A percentile compares a stretch with the other conserved stretches of the same genome.
Evolutionary conservation across 306 rosid genomes (phyloP).

Genomic region (Potentilla sterilis): DNA sequence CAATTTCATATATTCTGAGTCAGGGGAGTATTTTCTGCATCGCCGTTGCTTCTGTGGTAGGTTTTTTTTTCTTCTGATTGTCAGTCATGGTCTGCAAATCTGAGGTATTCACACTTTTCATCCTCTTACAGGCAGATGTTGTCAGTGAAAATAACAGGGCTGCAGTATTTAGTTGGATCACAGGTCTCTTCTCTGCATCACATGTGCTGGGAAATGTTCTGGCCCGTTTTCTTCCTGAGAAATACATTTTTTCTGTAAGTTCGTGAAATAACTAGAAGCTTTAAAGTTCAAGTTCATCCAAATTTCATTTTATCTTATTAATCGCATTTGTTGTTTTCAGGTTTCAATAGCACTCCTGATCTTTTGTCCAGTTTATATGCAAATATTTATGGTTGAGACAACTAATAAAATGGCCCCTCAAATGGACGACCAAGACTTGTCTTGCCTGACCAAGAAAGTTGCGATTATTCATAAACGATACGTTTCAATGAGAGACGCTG

Average conservation of each 20-base stretch:
- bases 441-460: slow-evolving; percentile 41
- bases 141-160: slow-evolving; percentile 49
- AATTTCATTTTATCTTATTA: background rate
- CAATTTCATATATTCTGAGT: slow-evolving; percentile 56
- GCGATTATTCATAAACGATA: slow-evolving; percentile 45
- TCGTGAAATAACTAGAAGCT: background rate
- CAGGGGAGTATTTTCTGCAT: slow-evolving; percentile 74
- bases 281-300: background rate
- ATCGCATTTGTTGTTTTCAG: slow-evolving; percentile 37
- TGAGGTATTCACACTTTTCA: slow-evolving; percentile 17
- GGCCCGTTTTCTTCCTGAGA: slow-evolving; percentile 56
- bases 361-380: slow-evolving; percentile 59
- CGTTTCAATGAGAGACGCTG: slow-evolving; percentile 61
- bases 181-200: slow-evolving; percentile 61
- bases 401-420: slow-evolving; percentile 25
- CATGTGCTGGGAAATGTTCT: slow-evolving; percentile 57
- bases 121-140: slow-evolving; percentile 57
- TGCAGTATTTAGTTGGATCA: slow-evolving; percentile 60
- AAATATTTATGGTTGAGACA: slow-evolving; percentile 66
- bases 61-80: slow-evolving; percentile 17
- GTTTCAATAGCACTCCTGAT: slow-evolving; percentile 60
- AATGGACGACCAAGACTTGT: slow-evolving; percentile 28
- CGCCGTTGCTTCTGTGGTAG: slow-evolving; percentile 58
- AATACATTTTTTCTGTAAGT: slow-evolving; percentile 51
- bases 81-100: background rate